These are phyloP conservation scores for Clitoria ternatea DNA, from an alignment of 306 rosid genomes.

Conservation along the genomic window DNA sequence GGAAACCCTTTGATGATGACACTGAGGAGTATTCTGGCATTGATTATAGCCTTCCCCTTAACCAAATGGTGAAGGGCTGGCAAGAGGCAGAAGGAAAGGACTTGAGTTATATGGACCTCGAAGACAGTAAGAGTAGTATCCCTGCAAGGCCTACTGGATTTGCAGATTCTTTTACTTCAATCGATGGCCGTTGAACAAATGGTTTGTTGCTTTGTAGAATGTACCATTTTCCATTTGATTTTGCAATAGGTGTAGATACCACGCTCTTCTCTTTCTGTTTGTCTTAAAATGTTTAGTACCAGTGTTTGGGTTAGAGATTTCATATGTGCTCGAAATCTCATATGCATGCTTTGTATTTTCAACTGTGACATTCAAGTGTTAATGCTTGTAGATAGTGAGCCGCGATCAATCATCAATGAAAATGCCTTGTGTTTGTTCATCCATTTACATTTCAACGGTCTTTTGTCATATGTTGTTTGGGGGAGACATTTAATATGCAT, in stretches of 20 bases:
- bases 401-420: slow-evolving; percentile 37
- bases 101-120: slow-evolving; percentile 55
- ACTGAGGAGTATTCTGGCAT: slow-evolving; percentile 83
- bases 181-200: slow-evolving; percentile 80
- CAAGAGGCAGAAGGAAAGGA: slow-evolving; percentile 94
- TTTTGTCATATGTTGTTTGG: slow-evolving; percentile 11
- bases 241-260: slow-evolving; percentile 52
- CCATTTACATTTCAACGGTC: slow-evolving; percentile 15
- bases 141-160: slow-evolving; percentile 94
- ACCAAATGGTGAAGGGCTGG: slow-evolving; percentile 99
- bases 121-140: slow-evolving; percentile 91
- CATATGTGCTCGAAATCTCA: slow-evolving; percentile 36
- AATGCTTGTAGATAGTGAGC: slow-evolving; percentile 50
- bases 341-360: slow-evolving; percentile 39
- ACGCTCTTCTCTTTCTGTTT: slow-evolving; percentile 34
- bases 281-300: slow-evolving; percentile 21
- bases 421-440: slow-evolving; percentile 40
- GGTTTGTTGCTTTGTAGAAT: slow-evolving; percentile 25
- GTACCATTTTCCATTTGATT: background rate
- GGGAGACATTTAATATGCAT: background rate
- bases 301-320: slow-evolving; percentile 39
- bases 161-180: slow-evolving; percentile 93
- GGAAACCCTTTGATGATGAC: slow-evolving; percentile 82
- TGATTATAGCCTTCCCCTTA: slow-evolving; percentile 86
- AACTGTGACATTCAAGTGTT: slow-evolving; percentile 28